Evolutionary conservation across 768 basidiomycete genomes (phyloP), one percentile per base, ranked within the genome.

Genomic region (Mycena galericulata): DNA sequence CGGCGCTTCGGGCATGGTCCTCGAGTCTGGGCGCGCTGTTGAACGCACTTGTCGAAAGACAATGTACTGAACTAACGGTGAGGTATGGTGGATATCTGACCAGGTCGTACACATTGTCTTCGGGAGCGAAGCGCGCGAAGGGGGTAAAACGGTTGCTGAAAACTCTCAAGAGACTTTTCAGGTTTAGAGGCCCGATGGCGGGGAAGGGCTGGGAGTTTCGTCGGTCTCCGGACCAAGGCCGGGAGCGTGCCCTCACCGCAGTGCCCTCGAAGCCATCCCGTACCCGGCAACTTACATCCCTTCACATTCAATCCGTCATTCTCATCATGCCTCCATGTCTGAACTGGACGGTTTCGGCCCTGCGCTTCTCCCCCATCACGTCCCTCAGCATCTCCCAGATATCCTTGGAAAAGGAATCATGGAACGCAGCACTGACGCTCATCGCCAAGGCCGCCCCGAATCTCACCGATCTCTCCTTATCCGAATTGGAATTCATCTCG

Each of bases 321-420:
- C 70, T 71, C 26, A 40, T 71, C 22, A 67, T 50, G 62, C 70
- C 66, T 3, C 70, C 70, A 4, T 64, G 66, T 57, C 65, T 71
- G 43, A 49, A 22, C 51, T 71, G 70, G 70, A 71, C 70, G 15
- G 36, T 71, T 6, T 71, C 70, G 18, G 66, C 60, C 8, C 62
- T 71, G 24, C 66, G 62, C 1, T 14, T 32, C 5, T 60, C 58
- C 34, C 38, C 62, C 15, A 62, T 71, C 40, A 61, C 66, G 5
- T 61, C 62, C 36, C 65, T 71, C 46, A 65, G 38, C 57, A 32
- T 71, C n/a, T 67, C 47, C 20, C 49, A 68, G 17, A 62, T 71
- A 43, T 55, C 70, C 4, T 18, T 71, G 41, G 66, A 71, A n/a
- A 67, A 34, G 29, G 56, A 47, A 2, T 45, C 55, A 24, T 71